A percentile compares a stretch with the other conserved stretches of the same genome.
phyloP scores from a whole-genome alignment of 2,329 filamentous ascomycete species.

The Talaromyces islandicus region DNA sequence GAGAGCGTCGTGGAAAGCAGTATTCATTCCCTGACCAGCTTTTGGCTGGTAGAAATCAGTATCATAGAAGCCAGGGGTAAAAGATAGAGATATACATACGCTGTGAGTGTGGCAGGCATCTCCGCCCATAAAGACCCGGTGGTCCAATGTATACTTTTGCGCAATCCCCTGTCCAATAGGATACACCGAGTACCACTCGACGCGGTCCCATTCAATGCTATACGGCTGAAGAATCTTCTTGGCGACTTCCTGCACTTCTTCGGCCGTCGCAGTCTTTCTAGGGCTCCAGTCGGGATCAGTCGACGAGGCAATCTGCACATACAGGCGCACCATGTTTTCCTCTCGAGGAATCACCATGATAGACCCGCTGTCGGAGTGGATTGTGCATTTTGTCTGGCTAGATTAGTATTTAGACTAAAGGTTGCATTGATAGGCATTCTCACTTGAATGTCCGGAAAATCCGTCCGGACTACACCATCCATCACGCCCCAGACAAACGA shows the following conservation, averaged over 20 bases:
- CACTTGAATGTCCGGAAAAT: conserved; percentile 59
- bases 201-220: conserved; percentile 56
- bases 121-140: conserved; percentile 61
- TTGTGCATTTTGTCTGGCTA: conserved; percentile 58
- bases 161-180: conserved; percentile 61
- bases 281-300: conserved; percentile 57
- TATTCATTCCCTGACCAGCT: conserved; percentile 61
- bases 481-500: conserved; percentile 62
- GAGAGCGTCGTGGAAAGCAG: conserved; percentile 59
- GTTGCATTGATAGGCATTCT: not conserved
- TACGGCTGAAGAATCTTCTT: conserved; percentile 57
- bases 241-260: conserved; percentile 54
- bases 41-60: conserved; percentile 42
- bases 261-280: conserved; percentile 53
- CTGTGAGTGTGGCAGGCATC: conserved; percentile 60
- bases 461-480: conserved; percentile 58
- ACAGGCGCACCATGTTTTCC: conserved; percentile 45
- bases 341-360: conserved; percentile 57
- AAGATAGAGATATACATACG: conserved; percentile 19
- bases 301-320: conserved; percentile 56
- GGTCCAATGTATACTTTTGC: conserved; percentile 59
- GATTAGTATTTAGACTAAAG: not conserved
- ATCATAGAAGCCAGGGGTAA: not conserved
- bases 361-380: conserved; percentile 57
- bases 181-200: conserved; percentile 63